Conservation (phyloP, 257 asterid genomes). For the Cordia subcordata region DNA sequence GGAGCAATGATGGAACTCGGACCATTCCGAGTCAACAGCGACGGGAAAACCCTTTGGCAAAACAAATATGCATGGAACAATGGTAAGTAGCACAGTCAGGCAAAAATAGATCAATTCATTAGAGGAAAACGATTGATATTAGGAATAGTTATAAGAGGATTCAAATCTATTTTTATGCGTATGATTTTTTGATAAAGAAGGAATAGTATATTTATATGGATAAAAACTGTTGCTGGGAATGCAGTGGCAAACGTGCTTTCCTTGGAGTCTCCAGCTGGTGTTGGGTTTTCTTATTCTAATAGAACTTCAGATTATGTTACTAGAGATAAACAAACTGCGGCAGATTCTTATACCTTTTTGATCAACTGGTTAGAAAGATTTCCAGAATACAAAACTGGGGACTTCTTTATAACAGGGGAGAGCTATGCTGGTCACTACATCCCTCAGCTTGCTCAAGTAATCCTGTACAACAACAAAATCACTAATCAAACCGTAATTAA, state of each 20-base stretch:
- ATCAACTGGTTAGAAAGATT: conserved; percentile 21
- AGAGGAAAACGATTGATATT: no score
- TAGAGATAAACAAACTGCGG: conserved; percentile 33
- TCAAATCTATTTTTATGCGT: no score
- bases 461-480: conserved; percentile 29
- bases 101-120: no score
- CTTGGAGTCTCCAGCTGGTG: conserved; percentile 25
- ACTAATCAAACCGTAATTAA: conserved; percentile 18
- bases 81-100: conserved; percentile 15
- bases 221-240: not conserved
- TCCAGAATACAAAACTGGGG: conserved; percentile 16
- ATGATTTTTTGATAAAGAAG: no score
- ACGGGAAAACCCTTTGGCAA: conserved; percentile 20
- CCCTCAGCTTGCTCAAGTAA: conserved; percentile 17
- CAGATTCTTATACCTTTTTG: conserved; percentile 35
- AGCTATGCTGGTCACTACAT: conserved; percentile 20
- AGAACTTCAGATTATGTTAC: conserved; percentile 12
- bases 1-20: conserved; percentile 25
- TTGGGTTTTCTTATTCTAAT: conserved; percentile 26
- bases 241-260: conserved; percentile 23
- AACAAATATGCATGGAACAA: conserved; percentile 19
- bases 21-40: conserved; percentile 25
- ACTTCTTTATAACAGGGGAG: conserved; percentile 20
- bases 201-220: not conserved
- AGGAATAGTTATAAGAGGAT: no score